Percentiles rank a stretch among this genome's conserved stretches.
Conservation (phyloP, 768 basidiomycete species). For the Paxillus involutus region DNA sequence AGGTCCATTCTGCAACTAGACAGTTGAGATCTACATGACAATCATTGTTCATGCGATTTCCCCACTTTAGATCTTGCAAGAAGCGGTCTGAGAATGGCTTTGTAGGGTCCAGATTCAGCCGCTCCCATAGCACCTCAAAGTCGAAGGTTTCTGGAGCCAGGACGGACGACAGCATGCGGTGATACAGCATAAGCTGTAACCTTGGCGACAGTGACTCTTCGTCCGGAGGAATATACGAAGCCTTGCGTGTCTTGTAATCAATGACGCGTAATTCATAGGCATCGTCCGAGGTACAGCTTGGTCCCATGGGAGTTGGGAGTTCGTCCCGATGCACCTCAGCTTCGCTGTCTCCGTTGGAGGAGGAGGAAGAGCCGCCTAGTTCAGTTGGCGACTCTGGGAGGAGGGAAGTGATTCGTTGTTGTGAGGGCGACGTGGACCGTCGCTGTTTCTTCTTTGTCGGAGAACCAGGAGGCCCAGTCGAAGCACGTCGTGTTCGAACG, state of each 20-base stretch:
- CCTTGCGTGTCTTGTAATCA: slow-evolving; percentile 72
- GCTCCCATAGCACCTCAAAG: slow-evolving; percentile 53
- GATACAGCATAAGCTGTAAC: slow-evolving; percentile 79
- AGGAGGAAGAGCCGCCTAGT: neutral
- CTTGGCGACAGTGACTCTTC: slow-evolving; percentile 59
- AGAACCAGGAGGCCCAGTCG: slow-evolving; percentile 20
- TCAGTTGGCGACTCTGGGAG: neutral
- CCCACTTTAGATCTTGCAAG: slow-evolving; percentile 30
- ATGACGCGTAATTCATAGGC: slow-evolving; percentile 43
- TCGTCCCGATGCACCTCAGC: neutral
- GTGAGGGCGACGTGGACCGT: slow-evolving; percentile 14
- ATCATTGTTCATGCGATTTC: slow-evolving; percentile 13
- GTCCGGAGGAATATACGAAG: slow-evolving; percentile 49
- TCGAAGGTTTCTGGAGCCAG: slow-evolving; percentile 46
- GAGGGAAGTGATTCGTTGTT: slow-evolving; percentile 10
- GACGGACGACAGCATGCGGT: slow-evolving; percentile 58
- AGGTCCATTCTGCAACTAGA: slow-evolving; percentile 33
- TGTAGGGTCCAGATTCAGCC: slow-evolving; percentile 41
- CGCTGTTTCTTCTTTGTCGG: slow-evolving; percentile 30
- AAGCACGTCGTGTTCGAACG: slow-evolving; percentile 11
- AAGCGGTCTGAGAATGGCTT: slow-evolving; percentile 52
- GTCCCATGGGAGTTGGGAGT: neutral
- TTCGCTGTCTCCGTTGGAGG: neutral
- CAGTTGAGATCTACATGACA: slow-evolving; percentile 28
- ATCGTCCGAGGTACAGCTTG: neutral